Conservation (phyloP, 495 filamentous ascomycete species). For the Neurospora sp. region DNA sequence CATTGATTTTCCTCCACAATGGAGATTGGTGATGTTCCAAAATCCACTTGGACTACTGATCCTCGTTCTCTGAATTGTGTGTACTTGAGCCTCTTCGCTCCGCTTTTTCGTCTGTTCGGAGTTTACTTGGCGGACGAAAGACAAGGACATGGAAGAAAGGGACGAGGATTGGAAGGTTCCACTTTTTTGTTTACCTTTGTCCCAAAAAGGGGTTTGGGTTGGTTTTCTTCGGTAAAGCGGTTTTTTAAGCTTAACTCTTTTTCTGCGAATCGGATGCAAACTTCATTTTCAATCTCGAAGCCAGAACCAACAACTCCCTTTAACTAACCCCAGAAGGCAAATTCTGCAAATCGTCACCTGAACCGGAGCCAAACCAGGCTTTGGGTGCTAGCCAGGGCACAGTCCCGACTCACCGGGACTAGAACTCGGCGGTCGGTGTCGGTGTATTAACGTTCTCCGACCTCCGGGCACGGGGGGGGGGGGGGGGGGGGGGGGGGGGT, state of each 20-base stretch:
- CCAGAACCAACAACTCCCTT: neutral
- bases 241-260: neutral
- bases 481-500: too few relatives aligned
- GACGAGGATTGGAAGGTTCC: neutral
- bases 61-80: neutral
- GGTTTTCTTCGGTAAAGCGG: neutral
- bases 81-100: neutral
- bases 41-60: neutral
- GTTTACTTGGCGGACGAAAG: neutral
- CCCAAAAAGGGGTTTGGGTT: neutral
- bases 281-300: neutral
- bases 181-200: neutral
- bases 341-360: too few relatives aligned
- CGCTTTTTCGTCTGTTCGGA: neutral
- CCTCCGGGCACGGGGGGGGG: neutral
- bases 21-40: neutral
- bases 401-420: neutral
- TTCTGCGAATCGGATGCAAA: neutral
- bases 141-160: neutral
- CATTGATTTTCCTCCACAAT: neutral
- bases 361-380: too few relatives aligned
- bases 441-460: neutral
- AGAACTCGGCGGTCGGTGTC: neutral
- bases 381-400: neutral
- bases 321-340: neutral